Conservation (phyloP, 495 filamentous ascomycete genomes). For the Melanomma pulvis-pyrius region DNA sequence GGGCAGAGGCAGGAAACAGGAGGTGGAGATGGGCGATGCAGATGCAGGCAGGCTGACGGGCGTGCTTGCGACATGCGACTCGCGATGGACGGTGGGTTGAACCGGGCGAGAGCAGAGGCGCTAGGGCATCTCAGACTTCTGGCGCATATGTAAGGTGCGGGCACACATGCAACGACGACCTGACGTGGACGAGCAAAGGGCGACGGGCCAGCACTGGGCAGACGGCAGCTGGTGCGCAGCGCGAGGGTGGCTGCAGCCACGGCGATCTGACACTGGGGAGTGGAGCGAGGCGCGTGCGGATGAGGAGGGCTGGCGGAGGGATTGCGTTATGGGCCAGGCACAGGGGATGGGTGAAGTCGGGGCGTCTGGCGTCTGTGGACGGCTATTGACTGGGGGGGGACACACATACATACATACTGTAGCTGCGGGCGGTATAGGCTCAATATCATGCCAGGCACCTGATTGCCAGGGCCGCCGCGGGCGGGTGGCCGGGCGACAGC, state of each 20-base stretch:
- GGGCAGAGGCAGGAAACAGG: constrained; percentile 4
- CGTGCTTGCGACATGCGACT: no score
- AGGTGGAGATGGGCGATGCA: constrained; percentile 4
- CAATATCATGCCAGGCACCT: constrained; percentile 34
- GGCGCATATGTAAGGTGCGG: no score
- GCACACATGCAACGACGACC: not conserved
- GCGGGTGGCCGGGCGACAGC: constrained; percentile 3
- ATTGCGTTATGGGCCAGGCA: constrained; percentile 31
- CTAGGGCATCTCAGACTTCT: no score
- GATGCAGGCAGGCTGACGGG: not conserved
- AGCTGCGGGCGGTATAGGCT: not conserved
- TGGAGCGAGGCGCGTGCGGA: constrained; percentile 2
- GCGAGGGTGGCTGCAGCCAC: constrained; percentile 6
- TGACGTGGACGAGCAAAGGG: not conserved
- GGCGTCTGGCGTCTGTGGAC: not conserved
- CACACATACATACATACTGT: no score
- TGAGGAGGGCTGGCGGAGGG: not conserved
- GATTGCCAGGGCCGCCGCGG: constrained; percentile 15
- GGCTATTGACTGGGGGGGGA: no score
- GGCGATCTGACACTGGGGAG: constrained; percentile 32
- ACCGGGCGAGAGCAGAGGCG: no score
- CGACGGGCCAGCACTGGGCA: not conserved
- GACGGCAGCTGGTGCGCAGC: not conserved
- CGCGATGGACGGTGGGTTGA: no score
- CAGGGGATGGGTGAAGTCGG: constrained; percentile 34